Percentiles rank a stretch among this genome's conserved stretches.
Evolutionary conservation across 192 early-diverging fungal species (phyloP).

Genomic region (Backusella psychrophila): DNA sequence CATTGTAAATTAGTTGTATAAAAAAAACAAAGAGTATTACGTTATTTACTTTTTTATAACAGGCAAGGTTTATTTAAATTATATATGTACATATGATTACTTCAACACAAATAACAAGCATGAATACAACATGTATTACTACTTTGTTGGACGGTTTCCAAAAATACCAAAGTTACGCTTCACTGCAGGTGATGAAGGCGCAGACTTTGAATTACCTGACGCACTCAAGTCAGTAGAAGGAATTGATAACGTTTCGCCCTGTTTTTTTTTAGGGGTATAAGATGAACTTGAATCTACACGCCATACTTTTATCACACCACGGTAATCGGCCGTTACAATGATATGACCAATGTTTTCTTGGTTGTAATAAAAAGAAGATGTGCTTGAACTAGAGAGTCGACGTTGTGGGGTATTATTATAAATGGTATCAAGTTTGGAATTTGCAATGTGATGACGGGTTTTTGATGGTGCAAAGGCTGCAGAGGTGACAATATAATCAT

Average conservation of each 20-base stretch:
- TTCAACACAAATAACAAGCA: neutral
- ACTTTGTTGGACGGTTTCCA: neutral
- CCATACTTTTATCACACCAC: slow-evolving; percentile 62
- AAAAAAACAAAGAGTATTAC: too few relatives aligned
- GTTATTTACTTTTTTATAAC: too few relatives aligned
- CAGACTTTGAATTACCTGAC: neutral
- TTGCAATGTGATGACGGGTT: slow-evolving; percentile 56
- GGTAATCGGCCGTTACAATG: slow-evolving; percentile 61
- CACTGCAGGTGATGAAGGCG: neutral
- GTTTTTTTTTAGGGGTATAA: neutral
- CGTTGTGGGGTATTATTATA: slow-evolving; percentile 29
- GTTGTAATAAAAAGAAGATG: neutral
- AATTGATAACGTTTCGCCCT: neutral
- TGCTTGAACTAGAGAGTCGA: slow-evolving; percentile 1
- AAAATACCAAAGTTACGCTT: slow-evolving; percentile 5
- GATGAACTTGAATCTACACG: slow-evolving; percentile 50
- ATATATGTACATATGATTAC: neutral
- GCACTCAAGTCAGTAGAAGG: neutral
- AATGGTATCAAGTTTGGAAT: slow-evolving; percentile 41
- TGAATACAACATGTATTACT: neutral
- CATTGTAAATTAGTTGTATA: too few relatives aligned
- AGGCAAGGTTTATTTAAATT: too few relatives aligned
- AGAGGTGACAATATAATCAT: slow-evolving; percentile 53
- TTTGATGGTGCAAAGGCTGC: slow-evolving; percentile 58
- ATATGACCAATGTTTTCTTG: slow-evolving; percentile 43